Evolutionary conservation across 2,329 filamentous ascomycete species (phyloP).

Genomic region (Stachybotrys echinatus): DNA sequence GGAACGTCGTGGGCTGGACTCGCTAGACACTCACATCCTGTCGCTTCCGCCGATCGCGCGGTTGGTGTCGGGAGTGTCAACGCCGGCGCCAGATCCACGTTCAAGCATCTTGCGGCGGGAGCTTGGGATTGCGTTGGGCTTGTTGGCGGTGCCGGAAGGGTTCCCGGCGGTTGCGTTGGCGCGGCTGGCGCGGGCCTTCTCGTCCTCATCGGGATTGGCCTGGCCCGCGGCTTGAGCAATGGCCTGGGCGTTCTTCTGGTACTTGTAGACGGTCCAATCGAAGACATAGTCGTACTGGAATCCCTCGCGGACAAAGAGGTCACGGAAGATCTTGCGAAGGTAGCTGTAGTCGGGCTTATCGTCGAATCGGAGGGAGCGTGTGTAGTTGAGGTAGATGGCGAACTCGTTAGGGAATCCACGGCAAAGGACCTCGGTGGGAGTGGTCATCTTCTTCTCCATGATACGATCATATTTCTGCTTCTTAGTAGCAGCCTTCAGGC

Average conservation of each 20-base stretch:
- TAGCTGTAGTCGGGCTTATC: conserved; percentile 99
- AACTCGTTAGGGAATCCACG: conserved; percentile 99
- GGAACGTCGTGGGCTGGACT: conserved; percentile 56
- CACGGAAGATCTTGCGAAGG: conserved; percentile 99
- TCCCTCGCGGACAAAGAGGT: conserved; percentile 95
- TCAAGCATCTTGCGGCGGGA: conserved; percentile 82
- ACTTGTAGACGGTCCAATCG: conserved; percentile 99
- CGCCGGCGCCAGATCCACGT: conserved; percentile 50
- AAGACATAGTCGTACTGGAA: conserved; percentile 99
- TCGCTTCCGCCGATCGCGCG: conserved; percentile 75
- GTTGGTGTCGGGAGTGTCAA: conserved; percentile 67
- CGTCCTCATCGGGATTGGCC: conserved; percentile 65
- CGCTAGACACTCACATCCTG: conserved; percentile 87
- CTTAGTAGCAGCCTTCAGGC: conserved; percentile 96
- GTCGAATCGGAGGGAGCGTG: conserved; percentile 94
- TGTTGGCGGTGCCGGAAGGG: conserved; percentile 54
- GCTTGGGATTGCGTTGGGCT: conserved; percentile 70
- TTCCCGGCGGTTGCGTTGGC: conserved; percentile 61
- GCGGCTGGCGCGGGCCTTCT: conserved; percentile 67
- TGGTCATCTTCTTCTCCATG: conserved; percentile 99
- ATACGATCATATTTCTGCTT: conserved; percentile 99
- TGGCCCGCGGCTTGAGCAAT: conserved; percentile 76
- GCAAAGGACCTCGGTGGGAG: conserved; percentile 95
- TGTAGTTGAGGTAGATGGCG: conserved; percentile 99
- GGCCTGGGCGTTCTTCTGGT: conserved; percentile 97